Base-by-base conservation (phyloP, 345 rosid species). In the Fremontodendron californicum region DNA sequence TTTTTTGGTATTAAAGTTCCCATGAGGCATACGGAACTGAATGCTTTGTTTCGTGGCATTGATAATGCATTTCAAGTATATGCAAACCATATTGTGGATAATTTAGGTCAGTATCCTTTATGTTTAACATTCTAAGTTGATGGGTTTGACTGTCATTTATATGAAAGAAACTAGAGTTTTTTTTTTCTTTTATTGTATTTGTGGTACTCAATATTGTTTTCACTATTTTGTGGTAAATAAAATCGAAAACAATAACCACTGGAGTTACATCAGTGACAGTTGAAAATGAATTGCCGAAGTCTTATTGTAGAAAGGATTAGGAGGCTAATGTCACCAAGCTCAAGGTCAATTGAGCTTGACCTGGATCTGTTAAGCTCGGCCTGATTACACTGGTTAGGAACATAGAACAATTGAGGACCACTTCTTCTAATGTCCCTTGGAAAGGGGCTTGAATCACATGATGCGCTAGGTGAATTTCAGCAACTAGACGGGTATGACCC, bases 1-100 rank as follows among this genome's bases (percentile, higher is more conserved):
- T 93, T 96, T 85, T 91, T 96, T 82, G 89, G 84, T 70, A 80
- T 96, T 68, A 90, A 88, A 83, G 93, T 92, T 82, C 99, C 99
- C 73, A 91, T 96, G 98, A 88, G 97, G 84, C 74, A 90, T 78
- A 75, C 84, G 23, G 99, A 93, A 81, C 75, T 96, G 79, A 89
- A 82, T 75, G 86, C 96, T 67, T 78, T 96, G 66, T 83, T 90
- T 74, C 92, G 97, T 81, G 98, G 99, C 48, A 77, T 93, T 45
- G 98, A 96, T 86, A 92, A 93, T 82, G 91, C 97, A 60, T 96
- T 96, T 87, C 98, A 96, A 92, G 90, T 90, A 48, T 96, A 90
- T 81, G 85, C 92, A 77, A 92, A 91, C 78, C 96, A 76, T 85
- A 89, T 96, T 75, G 84, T 74, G 83, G 93, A 90, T 71, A 92